phyloP scores from a whole-genome alignment of 192 early-diverging fungal species.

The Backusella tarrabulga region DNA sequence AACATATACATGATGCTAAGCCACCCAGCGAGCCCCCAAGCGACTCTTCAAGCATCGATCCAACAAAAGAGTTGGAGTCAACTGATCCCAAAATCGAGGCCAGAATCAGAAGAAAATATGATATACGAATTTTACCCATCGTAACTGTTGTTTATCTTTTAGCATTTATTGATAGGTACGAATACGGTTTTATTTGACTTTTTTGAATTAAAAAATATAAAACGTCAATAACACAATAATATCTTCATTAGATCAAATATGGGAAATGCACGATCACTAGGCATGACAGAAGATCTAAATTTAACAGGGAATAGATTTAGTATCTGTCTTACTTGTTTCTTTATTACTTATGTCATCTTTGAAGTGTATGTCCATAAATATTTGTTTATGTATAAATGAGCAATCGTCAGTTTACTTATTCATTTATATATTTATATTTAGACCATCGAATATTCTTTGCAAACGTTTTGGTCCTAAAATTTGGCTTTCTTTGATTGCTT shows the following conservation, averaged over 20 bases:
- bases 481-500: conserved; percentile 7
- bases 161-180: conserved; percentile 16
- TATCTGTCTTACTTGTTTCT: conserved; percentile 5
- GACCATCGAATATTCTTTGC: conserved; percentile 7
- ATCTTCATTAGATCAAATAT: conserved; percentile 12
- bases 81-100: conserved; percentile 6
- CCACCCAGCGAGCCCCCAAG: not conserved
- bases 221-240: not conserved
- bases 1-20: not conserved
- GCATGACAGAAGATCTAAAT: conserved; percentile 7
- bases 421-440: not conserved
- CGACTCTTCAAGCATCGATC: not conserved
- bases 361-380: not conserved
- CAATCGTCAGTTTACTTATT: not conserved
- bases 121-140: conserved; percentile 6
- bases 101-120: conserved; percentile 17
- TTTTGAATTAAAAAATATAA: not conserved
- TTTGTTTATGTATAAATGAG: not conserved
- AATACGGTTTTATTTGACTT: not conserved
- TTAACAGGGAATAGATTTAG: conserved; percentile 10
- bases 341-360: conserved; percentile 17
- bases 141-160: conserved; percentile 5
- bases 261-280: conserved; percentile 5
- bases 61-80: not conserved
- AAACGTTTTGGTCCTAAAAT: conserved; percentile 12